Percentiles rank a stretch among this genome's conserved stretches.
phyloP scores from a whole-genome alignment of 202 grass and related monocot genomes.

The Alloteropsis angusta region DNA sequence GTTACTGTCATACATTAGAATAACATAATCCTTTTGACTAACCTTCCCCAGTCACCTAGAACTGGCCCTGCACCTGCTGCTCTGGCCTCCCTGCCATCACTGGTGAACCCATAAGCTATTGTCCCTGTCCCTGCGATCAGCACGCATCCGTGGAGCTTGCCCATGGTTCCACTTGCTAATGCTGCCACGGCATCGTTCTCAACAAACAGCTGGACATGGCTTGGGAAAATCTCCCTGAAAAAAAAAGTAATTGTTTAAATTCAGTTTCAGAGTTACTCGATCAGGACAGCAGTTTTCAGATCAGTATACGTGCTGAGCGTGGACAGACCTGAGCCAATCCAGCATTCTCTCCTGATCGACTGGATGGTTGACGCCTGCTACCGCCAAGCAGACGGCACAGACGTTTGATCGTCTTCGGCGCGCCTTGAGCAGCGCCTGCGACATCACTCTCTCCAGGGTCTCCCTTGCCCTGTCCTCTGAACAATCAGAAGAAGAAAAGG shows the following conservation, averaged over 20 bases:
- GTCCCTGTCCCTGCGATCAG: constrained; percentile 63
- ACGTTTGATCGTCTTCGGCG: constrained; percentile 35
- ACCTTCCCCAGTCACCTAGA: constrained; percentile 84
- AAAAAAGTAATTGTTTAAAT: neutral
- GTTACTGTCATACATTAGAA: neutral
- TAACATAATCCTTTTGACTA: neutral
- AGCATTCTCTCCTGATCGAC: constrained; percentile 57
- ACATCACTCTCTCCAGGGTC: constrained; percentile 54
- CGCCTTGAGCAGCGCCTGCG: constrained; percentile 56
- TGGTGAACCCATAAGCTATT: constrained; percentile 66
- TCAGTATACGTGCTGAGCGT: neutral
- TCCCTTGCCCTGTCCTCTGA: constrained; percentile 61
- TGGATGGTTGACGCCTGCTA: constrained; percentile 61
- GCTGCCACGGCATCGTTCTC: constrained; percentile 69
- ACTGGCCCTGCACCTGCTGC: constrained; percentile 77
- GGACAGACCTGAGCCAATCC: constrained; percentile 53
- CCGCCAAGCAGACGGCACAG: constrained; percentile 53
- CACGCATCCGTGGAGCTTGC: constrained; percentile 67
- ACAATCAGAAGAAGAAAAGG: neutral
- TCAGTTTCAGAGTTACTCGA: neutral
- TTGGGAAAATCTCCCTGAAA: constrained; percentile 53
- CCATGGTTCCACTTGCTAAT: constrained; percentile 72
- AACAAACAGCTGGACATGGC: constrained; percentile 54
- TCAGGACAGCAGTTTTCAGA: neutral
- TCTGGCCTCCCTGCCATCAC: constrained; percentile 57